Base-by-base conservation (phyloP, 495 filamentous ascomycete genomes). In the Letharia columbiana region DNA sequence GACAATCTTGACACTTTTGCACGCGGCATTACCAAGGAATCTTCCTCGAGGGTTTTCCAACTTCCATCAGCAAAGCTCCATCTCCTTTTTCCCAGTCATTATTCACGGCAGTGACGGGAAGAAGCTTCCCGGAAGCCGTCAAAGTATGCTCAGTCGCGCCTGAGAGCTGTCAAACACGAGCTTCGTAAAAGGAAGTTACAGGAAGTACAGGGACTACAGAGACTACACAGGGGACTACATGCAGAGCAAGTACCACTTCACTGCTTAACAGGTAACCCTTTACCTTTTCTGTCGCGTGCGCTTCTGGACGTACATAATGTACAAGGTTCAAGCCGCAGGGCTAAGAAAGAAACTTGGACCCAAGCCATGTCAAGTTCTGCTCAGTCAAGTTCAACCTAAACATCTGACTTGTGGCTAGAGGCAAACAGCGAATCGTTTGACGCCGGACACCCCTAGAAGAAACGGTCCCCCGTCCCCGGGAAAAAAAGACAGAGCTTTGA, bases 281-380 rank as follows among this genome's bases (percentile, higher is more conserved):
- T 52, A 35, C 63, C 63, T 13, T 33, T 58, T 35, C n/a, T 44
- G 64, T 66, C 64, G 64, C 64, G 57, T 66, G 64, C 64, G 64
- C 64, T 61, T 66, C 42, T 23, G 7, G 4, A 17, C 57, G 8
- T 60, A 47, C 64, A 66, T 66, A 66, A 52, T 66, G 44, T 66
- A 66, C 56, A 50, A 61, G 64, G 64, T 66, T 66, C 57, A 61
- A 40, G 42, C 64, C 64, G 64, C 64, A 61, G 45, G 58, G 50
- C 45, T 47, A 49, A 47, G 3, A 11, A 52, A 7, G 20, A 50
- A 11, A 49, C 45, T 50, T 50, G 50, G 54, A 64, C 62, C 62
- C 45, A 40, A 28, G 23, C 23, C 23, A 28, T 28, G 23, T 28
- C 23, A 28, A 28, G 23, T 28, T 28, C 23, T 28, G 23, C 23